These are phyloP conservation scores for Pichia scutulata DNA, from an alignment of 805 yeast genomes.

Conservation along the genomic window DNA sequence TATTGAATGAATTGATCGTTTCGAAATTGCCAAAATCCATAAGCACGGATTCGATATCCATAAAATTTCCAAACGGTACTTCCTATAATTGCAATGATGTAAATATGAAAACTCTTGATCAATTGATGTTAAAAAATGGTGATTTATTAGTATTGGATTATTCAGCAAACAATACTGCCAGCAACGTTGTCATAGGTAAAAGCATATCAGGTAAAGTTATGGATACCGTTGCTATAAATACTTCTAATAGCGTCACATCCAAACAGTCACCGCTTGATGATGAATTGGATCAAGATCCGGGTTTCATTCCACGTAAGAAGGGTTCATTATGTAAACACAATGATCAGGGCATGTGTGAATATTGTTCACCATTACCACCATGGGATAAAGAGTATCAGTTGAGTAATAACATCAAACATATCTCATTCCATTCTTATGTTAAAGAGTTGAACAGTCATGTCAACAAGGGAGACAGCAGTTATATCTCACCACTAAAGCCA, in stretches of 20 bases:
- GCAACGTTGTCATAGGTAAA: not conserved
- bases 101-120: slow-evolving; percentile 24
- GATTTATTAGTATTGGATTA: slow-evolving; percentile 43
- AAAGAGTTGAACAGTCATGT: slow-evolving; percentile 61
- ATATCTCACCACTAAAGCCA: slow-evolving; percentile 72
- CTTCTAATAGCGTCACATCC: slow-evolving; percentile 3
- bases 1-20: slow-evolving; percentile 22
- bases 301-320: slow-evolving; percentile 59
- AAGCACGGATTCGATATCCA: not conserved
- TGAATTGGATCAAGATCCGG: slow-evolving; percentile 54
- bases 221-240: too few species aligned
- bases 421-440: slow-evolving; percentile 77
- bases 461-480: slow-evolving; percentile 58
- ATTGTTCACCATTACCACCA: slow-evolving; percentile 92
- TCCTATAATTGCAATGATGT: not conserved
- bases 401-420: slow-evolving; percentile 75
- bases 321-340: slow-evolving; percentile 76
- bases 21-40: slow-evolving; percentile 24
- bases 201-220: slow-evolving; percentile 11
- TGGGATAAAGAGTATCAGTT: slow-evolving; percentile 78
- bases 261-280: slow-evolving; percentile 63
- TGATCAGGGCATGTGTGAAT: slow-evolving; percentile 95
- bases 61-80: not conserved
- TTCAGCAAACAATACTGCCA: not conserved
- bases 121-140: slow-evolving; percentile 50